phyloP scores from a whole-genome alignment of 495 filamentous ascomycete genomes.

The Cercophora sp. region DNA sequence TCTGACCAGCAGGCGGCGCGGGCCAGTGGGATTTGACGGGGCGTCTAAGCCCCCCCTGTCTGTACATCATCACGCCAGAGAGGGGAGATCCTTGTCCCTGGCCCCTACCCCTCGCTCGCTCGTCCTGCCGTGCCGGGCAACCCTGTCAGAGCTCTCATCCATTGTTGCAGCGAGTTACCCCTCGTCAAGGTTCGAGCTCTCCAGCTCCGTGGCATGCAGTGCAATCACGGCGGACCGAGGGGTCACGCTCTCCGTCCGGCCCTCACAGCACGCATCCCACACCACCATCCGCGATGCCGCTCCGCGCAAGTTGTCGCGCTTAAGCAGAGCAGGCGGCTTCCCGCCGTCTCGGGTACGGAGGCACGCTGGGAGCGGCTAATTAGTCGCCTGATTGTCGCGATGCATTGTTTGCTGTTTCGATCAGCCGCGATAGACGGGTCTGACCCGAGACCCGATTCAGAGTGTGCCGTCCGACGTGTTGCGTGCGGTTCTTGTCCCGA shows the following conservation, averaged over 20 bases:
- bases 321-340: background rate
- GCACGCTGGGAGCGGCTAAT: background rate
- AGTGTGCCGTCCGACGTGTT: no score
- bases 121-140: no score
- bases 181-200: background rate
- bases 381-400: background rate
- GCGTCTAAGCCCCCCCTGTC: slow-evolving; percentile 16
- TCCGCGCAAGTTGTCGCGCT: slow-evolving; percentile 1
- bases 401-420: background rate
- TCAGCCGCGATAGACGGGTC: background rate
- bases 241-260: no score
- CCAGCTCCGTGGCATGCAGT: no score
- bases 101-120: no score
- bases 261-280: background rate
- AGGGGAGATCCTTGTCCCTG: background rate
- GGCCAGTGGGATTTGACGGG: slow-evolving; percentile 16
- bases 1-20: slow-evolving; percentile 22
- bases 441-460: no score
- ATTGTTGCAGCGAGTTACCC: background rate
- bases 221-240: no score
- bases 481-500: background rate
- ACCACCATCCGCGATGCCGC: background rate
- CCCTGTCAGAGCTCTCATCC: no score
- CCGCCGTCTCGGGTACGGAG: background rate
- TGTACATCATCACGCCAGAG: slow-evolving; percentile 13